phyloP scores from a whole-genome alignment of 2,329 filamentous ascomycete genomes.

The Albifimbria verrucaria region DNA sequence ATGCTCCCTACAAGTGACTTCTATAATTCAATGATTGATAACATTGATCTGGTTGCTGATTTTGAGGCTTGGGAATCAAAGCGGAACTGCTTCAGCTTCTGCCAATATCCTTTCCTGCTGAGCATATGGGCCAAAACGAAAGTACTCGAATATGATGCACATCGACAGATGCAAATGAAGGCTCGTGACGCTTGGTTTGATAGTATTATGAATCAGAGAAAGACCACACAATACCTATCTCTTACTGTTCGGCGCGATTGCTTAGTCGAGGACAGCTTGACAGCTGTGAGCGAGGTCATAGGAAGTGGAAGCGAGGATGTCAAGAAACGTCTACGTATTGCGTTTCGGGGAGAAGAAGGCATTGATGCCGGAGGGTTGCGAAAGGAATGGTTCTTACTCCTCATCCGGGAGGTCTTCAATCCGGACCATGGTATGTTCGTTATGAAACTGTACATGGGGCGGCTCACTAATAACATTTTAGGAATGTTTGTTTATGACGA shows the following conservation, averaged over 20 bases:
- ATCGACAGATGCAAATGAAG: slow-evolving; percentile 84
- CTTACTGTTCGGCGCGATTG: slow-evolving; percentile 80
- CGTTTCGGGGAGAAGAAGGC: slow-evolving; percentile 85
- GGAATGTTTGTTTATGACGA: slow-evolving; percentile 93
- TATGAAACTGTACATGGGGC: background rate
- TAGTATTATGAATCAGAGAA: slow-evolving; percentile 73
- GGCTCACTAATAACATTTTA: slow-evolving; percentile 28
- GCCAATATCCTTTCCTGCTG: slow-evolving; percentile 87
- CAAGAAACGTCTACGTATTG: slow-evolving; percentile 84
- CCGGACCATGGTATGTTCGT: slow-evolving; percentile 71
- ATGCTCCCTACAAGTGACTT: slow-evolving; percentile 79
- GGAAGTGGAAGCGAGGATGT: slow-evolving; percentile 79
- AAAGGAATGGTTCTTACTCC: slow-evolving; percentile 91
- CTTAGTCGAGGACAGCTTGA: slow-evolving; percentile 82
- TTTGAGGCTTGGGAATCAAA: slow-evolving; percentile 85
- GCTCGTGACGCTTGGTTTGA: slow-evolving; percentile 89
- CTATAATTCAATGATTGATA: slow-evolving; percentile 83
- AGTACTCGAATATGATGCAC: slow-evolving; percentile 83
- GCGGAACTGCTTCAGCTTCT: slow-evolving; percentile 76
- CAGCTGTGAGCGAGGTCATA: slow-evolving; percentile 79
- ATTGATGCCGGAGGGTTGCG: slow-evolving; percentile 85
- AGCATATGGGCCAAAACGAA: slow-evolving; percentile 92
- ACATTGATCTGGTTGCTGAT: slow-evolving; percentile 78
- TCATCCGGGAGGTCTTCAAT: slow-evolving; percentile 87
- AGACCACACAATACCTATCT: slow-evolving; percentile 73